Percentiles rank a stretch among this genome's conserved stretches.
Conservation (phyloP, 2,329 filamentous ascomycete species). For the Aspergillus proliferans region DNA sequence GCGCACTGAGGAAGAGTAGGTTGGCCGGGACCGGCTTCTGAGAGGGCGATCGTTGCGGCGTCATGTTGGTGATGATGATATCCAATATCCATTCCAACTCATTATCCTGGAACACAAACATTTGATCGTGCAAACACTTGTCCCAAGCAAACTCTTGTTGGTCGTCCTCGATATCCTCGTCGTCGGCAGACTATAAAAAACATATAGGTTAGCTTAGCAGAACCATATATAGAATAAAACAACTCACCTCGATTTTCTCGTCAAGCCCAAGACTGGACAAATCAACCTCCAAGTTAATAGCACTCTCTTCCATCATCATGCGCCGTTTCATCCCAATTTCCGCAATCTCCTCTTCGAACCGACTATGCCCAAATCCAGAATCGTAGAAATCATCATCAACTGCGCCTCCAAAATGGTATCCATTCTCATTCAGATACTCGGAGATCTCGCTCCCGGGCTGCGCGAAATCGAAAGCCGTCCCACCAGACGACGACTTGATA, state of each 20-base stretch:
- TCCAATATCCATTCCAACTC: conserved; percentile 88
- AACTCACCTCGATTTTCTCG: conserved; percentile 78
- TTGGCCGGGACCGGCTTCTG: conserved; percentile 98
- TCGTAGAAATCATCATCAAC: conserved; percentile 81
- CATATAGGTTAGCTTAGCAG: conserved; percentile 1
- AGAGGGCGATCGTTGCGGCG: conserved; percentile 86
- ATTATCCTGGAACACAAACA: conserved; percentile 98
- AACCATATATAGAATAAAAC: conserved; percentile 2
- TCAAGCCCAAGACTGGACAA: conserved; percentile 92
- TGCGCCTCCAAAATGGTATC: conserved; percentile 58
- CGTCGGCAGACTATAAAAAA: conserved; percentile 52
- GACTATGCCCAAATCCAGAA: conserved; percentile 82
- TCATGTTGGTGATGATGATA: conserved; percentile 97
- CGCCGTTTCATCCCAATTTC: conserved; percentile 91
- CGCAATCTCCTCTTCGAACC: conserved; percentile 94
- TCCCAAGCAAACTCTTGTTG: conserved; percentile 95
- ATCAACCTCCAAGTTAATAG: conserved; percentile 92
- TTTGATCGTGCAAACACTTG: conserved; percentile 89
- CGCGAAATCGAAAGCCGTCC: conserved; percentile 93
- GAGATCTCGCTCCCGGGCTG: conserved; percentile 94
- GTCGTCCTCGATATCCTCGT: conserved; percentile 83
- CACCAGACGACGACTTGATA: conserved; percentile 86
- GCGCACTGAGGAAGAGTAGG: conserved; percentile 88
- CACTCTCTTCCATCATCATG: conserved; percentile 97
- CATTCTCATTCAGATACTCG: conserved; percentile 88